Conservation (phyloP, 177 flowering plant species). For the Vitis hybrid region DNA sequence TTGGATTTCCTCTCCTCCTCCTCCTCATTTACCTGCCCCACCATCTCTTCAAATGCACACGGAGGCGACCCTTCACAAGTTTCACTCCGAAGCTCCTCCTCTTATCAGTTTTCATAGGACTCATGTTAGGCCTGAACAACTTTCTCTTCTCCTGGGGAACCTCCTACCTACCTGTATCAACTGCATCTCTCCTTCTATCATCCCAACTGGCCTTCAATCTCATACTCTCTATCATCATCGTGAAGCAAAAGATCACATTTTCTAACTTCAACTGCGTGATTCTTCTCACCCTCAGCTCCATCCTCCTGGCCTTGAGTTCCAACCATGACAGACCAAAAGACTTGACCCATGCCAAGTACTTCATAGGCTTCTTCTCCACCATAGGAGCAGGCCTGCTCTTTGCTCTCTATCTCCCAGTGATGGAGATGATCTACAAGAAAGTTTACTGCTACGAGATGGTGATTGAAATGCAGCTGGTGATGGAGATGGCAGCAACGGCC, state of each 20-base stretch:
- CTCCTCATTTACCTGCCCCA: slow-evolving; percentile 40
- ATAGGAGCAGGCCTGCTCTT: slow-evolving; percentile 65
- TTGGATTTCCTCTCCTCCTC: slow-evolving; percentile 69
- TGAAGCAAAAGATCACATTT: slow-evolving; percentile 58
- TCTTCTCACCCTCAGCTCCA: slow-evolving; percentile 55
- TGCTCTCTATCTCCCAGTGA: slow-evolving; percentile 65
- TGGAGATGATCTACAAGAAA: slow-evolving; percentile 56
- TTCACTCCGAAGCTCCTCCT: slow-evolving; percentile 32
- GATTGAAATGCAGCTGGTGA: slow-evolving; percentile 76
- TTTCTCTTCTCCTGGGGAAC: slow-evolving; percentile 68
- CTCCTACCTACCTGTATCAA: slow-evolving; percentile 72
- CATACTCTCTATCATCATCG: slow-evolving; percentile 59
- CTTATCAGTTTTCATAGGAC: slow-evolving; percentile 40
- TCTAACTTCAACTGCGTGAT: slow-evolving; percentile 64
- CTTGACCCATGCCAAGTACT: slow-evolving; percentile 39
- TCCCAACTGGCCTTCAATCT: slow-evolving; percentile 72
- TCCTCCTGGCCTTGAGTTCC: slow-evolving; percentile 50
- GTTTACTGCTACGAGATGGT: slow-evolving; percentile 56
- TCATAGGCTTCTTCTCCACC: slow-evolving; percentile 56
- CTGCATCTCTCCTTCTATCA: slow-evolving; percentile 65
- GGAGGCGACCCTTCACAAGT: slow-evolving; percentile 44
- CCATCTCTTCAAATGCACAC: slow-evolving; percentile 19
- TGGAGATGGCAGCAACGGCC: slow-evolving; percentile 58
- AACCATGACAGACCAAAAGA: slow-evolving; percentile 43
- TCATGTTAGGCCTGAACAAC: slow-evolving; percentile 65